These are phyloP conservation scores for Ilex paraguariensis DNA, from an alignment of 305 asterid genomes.

Conservation along the genomic window DNA sequence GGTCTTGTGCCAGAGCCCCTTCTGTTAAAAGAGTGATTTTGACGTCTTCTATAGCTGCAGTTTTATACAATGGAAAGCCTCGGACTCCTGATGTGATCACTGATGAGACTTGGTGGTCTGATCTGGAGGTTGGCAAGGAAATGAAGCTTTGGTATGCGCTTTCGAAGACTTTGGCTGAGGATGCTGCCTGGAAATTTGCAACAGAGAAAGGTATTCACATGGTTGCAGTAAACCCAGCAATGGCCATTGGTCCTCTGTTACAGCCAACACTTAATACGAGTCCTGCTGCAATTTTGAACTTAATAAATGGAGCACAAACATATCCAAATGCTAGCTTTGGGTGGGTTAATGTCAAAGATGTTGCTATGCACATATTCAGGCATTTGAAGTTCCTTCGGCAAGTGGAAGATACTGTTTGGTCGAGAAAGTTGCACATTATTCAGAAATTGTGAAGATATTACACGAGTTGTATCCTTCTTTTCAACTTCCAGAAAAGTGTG, in stretches of 20 bases:
- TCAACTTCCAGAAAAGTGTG: conserved; percentile 5
- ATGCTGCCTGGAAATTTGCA: conserved; percentile 3
- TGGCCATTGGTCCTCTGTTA: conserved; percentile 1
- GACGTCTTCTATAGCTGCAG: conserved; percentile 56
- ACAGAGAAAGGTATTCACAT: background rate
- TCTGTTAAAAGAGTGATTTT: conserved; percentile 44
- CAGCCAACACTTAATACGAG: conserved; percentile 1
- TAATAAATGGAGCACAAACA: conserved; percentile 2
- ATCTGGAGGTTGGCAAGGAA: conserved; percentile 37
- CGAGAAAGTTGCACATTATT: too few species aligned
- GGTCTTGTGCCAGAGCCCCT: conserved; percentile 41
- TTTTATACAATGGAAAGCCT: conserved; percentile 39
- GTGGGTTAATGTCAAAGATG: conserved; percentile 47
- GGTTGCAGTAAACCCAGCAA: background rate
- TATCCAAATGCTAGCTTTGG: conserved; percentile 8
- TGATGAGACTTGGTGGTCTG: conserved; percentile 60
- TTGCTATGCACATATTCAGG: conserved; percentile 39
- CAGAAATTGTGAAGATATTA: too few species aligned
- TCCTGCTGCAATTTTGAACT: background rate
- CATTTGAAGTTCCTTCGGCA: conserved; percentile 36
- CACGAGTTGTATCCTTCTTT: conserved; percentile 32
- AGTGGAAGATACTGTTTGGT: conserved; percentile 37
- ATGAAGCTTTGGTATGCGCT: conserved; percentile 31
- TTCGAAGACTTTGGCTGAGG: conserved; percentile 21
- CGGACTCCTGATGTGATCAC: conserved; percentile 43